Evolutionary conservation across 139 green algal species (phyloP).

Genomic region (Closterium sp.): DNA sequence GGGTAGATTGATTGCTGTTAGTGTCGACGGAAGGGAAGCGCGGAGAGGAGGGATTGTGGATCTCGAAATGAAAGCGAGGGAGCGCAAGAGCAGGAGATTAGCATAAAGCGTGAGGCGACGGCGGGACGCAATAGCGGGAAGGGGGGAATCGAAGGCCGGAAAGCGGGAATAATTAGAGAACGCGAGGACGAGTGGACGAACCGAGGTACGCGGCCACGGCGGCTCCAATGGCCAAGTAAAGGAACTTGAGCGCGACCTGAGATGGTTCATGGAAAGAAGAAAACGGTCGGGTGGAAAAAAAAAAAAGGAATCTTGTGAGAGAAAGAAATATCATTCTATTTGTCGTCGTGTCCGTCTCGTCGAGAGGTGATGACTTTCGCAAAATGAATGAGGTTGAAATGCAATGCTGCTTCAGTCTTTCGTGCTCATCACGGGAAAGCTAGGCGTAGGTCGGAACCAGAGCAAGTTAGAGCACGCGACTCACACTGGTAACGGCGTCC

Average conservation of each 20-base stretch:
- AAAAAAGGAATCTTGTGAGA: not conserved
- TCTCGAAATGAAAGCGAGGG: not conserved
- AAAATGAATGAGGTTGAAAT: not conserved
- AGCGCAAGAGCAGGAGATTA: not conserved
- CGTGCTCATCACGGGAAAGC: not conserved
- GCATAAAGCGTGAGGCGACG: not conserved
- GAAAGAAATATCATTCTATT: not conserved
- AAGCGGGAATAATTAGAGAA: not conserved
- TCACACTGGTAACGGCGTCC: constrained; percentile 21
- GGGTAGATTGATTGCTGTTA: not conserved
- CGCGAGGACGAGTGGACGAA: not conserved
- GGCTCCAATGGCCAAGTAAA: constrained; percentile 36
- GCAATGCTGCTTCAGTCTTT: not conserved
- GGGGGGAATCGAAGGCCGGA: constrained; percentile 4
- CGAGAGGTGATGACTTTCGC: no score
- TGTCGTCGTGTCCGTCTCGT: no score
- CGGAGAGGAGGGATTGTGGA: not conserved
- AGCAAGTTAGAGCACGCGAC: not conserved
- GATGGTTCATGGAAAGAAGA: not conserved
- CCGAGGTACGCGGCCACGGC: constrained; percentile 33
- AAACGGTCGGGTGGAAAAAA: no score
- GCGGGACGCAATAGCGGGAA: not conserved
- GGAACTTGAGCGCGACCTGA: constrained; percentile 39
- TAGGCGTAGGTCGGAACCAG: no score
- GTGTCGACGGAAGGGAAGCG: not conserved